These are phyloP conservation scores for Leucosporidium creatinivorum DNA, from an alignment of 768 basidiomycete species.

Conservation along the genomic window DNA sequence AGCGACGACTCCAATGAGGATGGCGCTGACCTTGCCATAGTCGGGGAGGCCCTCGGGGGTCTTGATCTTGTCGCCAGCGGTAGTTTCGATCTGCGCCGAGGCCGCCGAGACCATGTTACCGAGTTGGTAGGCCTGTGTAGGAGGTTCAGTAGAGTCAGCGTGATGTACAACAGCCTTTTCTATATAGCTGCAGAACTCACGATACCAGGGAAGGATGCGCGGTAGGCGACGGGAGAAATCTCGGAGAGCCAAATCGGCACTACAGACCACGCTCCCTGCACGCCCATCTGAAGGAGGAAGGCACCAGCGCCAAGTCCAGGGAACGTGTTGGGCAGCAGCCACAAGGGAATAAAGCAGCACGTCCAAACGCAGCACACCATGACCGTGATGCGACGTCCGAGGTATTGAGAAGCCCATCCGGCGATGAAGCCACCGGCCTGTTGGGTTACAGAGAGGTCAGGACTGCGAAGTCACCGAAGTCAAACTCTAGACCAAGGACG, in stretches of 20 bases:
- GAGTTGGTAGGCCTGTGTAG: slow-evolving; percentile 58
- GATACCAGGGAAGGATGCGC: slow-evolving; percentile 46
- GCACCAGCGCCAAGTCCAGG: slow-evolving; percentile 67
- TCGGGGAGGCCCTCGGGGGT: slow-evolving; percentile 43
- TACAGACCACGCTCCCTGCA: slow-evolving; percentile 26
- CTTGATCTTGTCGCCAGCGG: slow-evolving; percentile 56
- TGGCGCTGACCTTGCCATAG: slow-evolving; percentile 46
- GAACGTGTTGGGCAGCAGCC: slow-evolving; percentile 72
- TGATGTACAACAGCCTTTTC: too few species aligned
- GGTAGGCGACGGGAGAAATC: slow-evolving; percentile 78
- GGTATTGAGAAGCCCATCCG: slow-evolving; percentile 55
- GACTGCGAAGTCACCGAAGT: too few species aligned
- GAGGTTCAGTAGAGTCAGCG: too few species aligned
- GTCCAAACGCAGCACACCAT: slow-evolving; percentile 55
- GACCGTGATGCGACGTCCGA: slow-evolving; percentile 78
- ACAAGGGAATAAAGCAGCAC: slow-evolving; percentile 51
- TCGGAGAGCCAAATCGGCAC: slow-evolving; percentile 75
- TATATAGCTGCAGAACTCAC: too few species aligned
- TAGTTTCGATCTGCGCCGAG: slow-evolving; percentile 62
- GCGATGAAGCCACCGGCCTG: slow-evolving; percentile 29
- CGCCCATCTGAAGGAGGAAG: slow-evolving; percentile 65
- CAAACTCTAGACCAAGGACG: too few species aligned
- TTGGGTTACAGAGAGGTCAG: slow-evolving; percentile 1
- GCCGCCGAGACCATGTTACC: slow-evolving; percentile 72
- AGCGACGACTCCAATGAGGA: slow-evolving; percentile 73